Base-by-base conservation (phyloP, 1,284 basidiomycete species). In the Ustilago shanxiensis region DNA sequence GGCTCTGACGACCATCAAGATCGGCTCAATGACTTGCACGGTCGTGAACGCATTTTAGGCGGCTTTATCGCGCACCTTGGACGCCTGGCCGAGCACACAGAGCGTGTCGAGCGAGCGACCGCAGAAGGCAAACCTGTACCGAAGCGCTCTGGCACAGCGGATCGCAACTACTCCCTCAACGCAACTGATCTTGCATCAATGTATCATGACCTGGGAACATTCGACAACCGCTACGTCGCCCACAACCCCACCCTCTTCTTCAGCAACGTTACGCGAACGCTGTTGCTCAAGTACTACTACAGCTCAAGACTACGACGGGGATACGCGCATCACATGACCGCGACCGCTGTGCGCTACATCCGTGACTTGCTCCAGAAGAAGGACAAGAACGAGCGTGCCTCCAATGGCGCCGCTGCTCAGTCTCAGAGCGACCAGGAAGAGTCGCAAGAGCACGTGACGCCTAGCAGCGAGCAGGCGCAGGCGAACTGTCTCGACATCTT, bases 211-310 rank as follows among this genome's bases (percentile, higher is more conserved):
- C 93, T 93, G 90, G 90, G 90, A 1, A 90, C 91, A 77, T 96
- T 97, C 86, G 91, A 93, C 85, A 93, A 96, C 79, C 94, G 95
- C 22, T 93, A 95, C 83, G 93, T 97, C 82, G 89, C 95, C 11
- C 95, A 98, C 87, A 92, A 91, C 72, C 95, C 95, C 0, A 92
- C 91, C 57, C 89, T 97, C 51, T 92, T 92, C 83, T 89, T 95
- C 87, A 92, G 92, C 82, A 93, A 92, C 83, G 88, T 90, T 18
- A 91, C 92, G 16, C 91, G 95, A 39, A 86, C 95, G 90, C 90
- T 96, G 67, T 88, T 96, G 84, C 90, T 93, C 87, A 92, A 93
- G 85, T 98, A 98, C 87, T 95, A 95, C 85, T 93, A 93, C 84
- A 93, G 92, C 81, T 93, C 92, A 52, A 89, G 91, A 52, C 89